Evolutionary conservation across 2,329 filamentous ascomycete species (phyloP).

Genomic region (Sclerotinia glacialis): DNA sequence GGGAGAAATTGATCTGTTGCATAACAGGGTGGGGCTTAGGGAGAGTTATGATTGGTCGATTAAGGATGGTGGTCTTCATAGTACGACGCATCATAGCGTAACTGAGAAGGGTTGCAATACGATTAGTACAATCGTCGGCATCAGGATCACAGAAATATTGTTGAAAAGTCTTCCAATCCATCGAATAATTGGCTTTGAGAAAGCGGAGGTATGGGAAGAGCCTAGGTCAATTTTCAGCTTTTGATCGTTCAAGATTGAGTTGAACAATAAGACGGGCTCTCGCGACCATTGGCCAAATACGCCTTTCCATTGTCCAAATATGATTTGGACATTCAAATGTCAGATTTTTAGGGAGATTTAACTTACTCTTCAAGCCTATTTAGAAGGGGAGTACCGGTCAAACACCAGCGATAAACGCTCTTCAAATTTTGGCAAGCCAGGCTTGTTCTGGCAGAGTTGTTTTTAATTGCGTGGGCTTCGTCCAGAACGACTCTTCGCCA

Average conservation of each 20-base stretch:
- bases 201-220: slow-evolving; percentile 39
- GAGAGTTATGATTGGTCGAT: slow-evolving; percentile 52
- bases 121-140: slow-evolving; percentile 26
- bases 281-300: neutral
- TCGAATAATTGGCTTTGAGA: slow-evolving; percentile 34
- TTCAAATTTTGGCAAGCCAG: slow-evolving; percentile 44
- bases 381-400: slow-evolving; percentile 38
- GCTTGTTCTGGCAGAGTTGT: slow-evolving; percentile 43
- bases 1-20: slow-evolving; percentile 48
- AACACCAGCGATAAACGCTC: slow-evolving; percentile 37
- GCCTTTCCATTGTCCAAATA: neutral
- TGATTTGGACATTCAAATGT: neutral
- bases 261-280: neutral
- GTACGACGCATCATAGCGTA: slow-evolving; percentile 55
- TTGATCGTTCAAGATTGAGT: slow-evolving; percentile 6
- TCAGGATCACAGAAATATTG: slow-evolving; percentile 37
- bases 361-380: slow-evolving; percentile 38
- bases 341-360: neutral
- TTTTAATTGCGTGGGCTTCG: slow-evolving; percentile 57
- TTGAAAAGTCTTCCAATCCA: slow-evolving; percentile 35
- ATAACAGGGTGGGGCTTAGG: slow-evolving; percentile 48
- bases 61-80: slow-evolving; percentile 52
- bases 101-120: slow-evolving; percentile 32
- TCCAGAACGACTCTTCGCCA: slow-evolving; percentile 56
- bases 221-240: slow-evolving; percentile 25